Evolutionary conservation across 768 basidiomycete genomes (phyloP).

Genomic region (Pleurotus ostreatus): DNA sequence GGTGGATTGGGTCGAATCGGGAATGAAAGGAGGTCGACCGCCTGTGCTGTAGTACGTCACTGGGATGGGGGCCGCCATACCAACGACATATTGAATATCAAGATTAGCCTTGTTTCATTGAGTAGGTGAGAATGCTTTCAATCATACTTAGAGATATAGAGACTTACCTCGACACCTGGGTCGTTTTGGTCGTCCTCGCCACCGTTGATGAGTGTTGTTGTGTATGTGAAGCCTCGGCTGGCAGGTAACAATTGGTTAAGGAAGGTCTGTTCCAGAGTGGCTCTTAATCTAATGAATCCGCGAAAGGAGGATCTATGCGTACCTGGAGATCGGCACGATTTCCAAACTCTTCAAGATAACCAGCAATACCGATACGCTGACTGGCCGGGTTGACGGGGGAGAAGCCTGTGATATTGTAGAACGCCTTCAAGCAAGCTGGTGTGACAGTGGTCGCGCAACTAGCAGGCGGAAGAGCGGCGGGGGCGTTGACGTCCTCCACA

Average conservation of each 20-base stretch:
- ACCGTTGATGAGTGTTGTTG: slow-evolving; percentile 27
- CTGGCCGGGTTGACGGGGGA: slow-evolving; percentile 20
- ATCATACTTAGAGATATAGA: too few species aligned
- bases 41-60: slow-evolving; percentile 43
- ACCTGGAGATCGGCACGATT: slow-evolving; percentile 39
- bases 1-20: slow-evolving; percentile 28
- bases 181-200: slow-evolving; percentile 34
- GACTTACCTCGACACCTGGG: slow-evolving; percentile 26
- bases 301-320: not conserved
- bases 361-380: slow-evolving; percentile 39
- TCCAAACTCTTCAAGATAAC: slow-evolving; percentile 38
- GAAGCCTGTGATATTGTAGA: slow-evolving; percentile 34
- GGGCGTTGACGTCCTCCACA: not conserved
- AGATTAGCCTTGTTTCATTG: slow-evolving; percentile 37
- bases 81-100: slow-evolving; percentile 45
- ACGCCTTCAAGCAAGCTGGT: slow-evolving; percentile 36
- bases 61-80: slow-evolving; percentile 39
- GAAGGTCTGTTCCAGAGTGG: slow-evolving; percentile 25
- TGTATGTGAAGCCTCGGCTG: slow-evolving; percentile 26
- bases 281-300: not conserved
- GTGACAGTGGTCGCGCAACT: slow-evolving; percentile 36
- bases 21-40: slow-evolving; percentile 42
- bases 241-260: slow-evolving; percentile 30
- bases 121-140: too few species aligned
- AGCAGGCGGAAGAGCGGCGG: slow-evolving; percentile 22